A percentile compares a stretch with the other conserved stretches of the same genome.
These are phyloP conservation scores for Comarum palustre DNA, from an alignment of 306 rosid species.

Conservation along the genomic window DNA sequence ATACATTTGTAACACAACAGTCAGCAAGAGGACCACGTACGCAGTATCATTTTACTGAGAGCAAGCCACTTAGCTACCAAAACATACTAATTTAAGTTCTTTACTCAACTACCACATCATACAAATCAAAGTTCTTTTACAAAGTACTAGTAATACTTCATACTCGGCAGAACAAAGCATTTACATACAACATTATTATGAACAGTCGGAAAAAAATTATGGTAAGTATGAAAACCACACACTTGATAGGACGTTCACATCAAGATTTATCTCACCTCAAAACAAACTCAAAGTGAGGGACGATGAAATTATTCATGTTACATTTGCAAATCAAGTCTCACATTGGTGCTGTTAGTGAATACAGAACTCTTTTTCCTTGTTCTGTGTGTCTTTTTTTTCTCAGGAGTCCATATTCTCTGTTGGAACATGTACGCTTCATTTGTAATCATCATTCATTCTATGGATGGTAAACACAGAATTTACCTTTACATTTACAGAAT, in stretches of 20 bases:
- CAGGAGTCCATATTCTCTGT: too few species aligned
- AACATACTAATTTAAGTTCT: neutral
- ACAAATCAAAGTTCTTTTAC: neutral
- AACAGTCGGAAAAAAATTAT: neutral
- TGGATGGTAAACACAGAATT: neutral
- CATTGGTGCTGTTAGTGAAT: neutral
- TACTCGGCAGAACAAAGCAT: neutral
- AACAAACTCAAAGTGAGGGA: neutral
- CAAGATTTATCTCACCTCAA: neutral
- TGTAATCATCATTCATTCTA: neutral
- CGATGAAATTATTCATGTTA: neutral
- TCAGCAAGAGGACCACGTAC: conserved; percentile 4
- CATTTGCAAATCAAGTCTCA: neutral
- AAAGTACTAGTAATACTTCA: neutral
- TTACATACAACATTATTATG: neutral
- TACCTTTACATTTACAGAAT: conserved; percentile 72
- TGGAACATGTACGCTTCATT: neutral
- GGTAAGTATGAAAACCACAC: neutral
- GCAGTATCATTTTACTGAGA: neutral
- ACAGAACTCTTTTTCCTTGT: neutral
- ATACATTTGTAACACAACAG: conserved; percentile 21
- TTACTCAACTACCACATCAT: neutral
- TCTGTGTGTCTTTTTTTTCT: too few species aligned
- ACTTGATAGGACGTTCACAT: neutral
- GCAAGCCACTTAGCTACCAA: neutral